Evolutionary conservation across 2,329 filamentous ascomycete species (phyloP).

Genomic region (Sclerotinia glacialis): DNA sequence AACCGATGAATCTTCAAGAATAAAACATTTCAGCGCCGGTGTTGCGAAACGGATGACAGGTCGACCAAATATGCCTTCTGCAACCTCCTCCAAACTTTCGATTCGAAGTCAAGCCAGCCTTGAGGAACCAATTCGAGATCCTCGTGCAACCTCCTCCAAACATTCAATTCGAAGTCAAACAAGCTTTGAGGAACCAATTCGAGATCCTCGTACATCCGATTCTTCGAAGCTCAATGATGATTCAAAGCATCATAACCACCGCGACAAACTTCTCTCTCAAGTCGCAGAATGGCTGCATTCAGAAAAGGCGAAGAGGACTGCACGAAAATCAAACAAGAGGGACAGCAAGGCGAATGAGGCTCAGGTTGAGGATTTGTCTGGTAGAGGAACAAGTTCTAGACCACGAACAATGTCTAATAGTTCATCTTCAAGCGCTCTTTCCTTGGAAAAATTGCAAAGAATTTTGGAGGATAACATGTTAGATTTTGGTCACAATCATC

Average conservation of each 20-base stretch:
- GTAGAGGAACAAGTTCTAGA: conserved; percentile 26
- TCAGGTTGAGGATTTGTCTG: conserved; percentile 18
- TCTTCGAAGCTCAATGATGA: conserved; percentile 20
- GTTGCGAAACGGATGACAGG: conserved; percentile 34
- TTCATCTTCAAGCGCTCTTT: conserved; percentile 67
- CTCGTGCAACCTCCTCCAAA: conserved; percentile 26
- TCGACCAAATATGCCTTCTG: conserved; percentile 28
- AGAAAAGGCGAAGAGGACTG: conserved; percentile 67
- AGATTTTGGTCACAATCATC: conserved; percentile 38
- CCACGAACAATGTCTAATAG: conserved; percentile 54
- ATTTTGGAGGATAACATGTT: conserved; percentile 69
- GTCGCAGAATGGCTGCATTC: conserved; percentile 80
- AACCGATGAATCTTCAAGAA: conserved; percentile 29
- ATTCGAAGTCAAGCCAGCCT: conserved; percentile 31
- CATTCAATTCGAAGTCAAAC: conserved; percentile 31
- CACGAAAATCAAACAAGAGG: conserved; percentile 49
- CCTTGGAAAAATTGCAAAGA: conserved; percentile 75
- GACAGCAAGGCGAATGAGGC: conserved; percentile 27
- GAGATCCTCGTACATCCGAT: conserved; percentile 20
- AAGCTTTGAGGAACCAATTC: conserved; percentile 32
- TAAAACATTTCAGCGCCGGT: conserved; percentile 34
- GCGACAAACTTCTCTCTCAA: conserved; percentile 63
- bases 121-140: conserved; percentile 29
- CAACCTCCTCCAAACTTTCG: conserved; percentile 31
- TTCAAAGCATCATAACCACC: conserved; percentile 36